Evolutionary conservation across 208 protist species (phyloP).

Genomic region (Acanthamoeba culbertsoni): DNA sequence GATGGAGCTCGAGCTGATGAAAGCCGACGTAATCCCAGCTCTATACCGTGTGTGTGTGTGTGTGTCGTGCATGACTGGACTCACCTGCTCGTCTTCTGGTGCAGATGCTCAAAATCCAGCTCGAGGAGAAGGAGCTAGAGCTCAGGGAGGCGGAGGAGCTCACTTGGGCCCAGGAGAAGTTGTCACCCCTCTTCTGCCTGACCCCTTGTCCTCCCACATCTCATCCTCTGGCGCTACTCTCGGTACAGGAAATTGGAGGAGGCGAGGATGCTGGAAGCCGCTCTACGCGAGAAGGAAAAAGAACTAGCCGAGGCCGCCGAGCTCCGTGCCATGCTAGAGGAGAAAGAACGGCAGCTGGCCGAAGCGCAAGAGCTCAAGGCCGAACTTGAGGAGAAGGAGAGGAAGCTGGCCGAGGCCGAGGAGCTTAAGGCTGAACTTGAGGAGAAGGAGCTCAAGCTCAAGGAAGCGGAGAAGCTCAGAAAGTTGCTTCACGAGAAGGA

Average conservation of each 20-base stretch:
- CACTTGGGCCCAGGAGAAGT: not conserved
- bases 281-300: not conserved
- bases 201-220: not conserved
- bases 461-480: not conserved
- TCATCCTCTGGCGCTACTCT: not conserved
- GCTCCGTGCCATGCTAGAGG: not conserved
- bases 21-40: not conserved
- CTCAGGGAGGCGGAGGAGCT: not conserved
- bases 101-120: not conserved
- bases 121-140: conserved; percentile 18
- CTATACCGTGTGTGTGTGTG: not conserved
- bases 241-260: not conserved
- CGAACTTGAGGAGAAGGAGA: not conserved
- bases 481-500: not conserved
- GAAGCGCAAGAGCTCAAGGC: not conserved
- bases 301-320: not conserved
- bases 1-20: conserved; percentile 22
- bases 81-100: not conserved
- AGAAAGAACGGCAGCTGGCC: not conserved
- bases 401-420: not conserved
- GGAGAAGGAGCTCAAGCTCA: not conserved
- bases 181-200: not conserved
- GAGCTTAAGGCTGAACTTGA: not conserved
- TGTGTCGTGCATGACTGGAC: not conserved
- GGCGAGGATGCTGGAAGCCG: not conserved